These are phyloP conservation scores for Scedosporium boydii DNA, from an alignment of 2,329 filamentous ascomycete species.

Conservation along the genomic window DNA sequence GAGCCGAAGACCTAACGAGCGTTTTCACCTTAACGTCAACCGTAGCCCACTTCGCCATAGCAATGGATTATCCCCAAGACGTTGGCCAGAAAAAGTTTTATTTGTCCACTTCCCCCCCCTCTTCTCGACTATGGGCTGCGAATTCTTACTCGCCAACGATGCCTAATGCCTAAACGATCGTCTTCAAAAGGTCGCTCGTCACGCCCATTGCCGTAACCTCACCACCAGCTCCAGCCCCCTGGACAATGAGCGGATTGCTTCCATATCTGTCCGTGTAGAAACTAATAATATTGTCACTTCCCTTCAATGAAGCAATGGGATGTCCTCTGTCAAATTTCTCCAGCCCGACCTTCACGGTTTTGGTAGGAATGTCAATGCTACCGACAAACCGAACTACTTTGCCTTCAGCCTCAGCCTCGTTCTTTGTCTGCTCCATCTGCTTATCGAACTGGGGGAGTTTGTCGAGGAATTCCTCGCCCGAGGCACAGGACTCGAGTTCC, in stretches of 20 bases:
- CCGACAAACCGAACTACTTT: conserved; percentile 94
- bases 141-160: conserved; percentile 15
- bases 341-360: conserved; percentile 82
- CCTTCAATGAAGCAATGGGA: conserved; percentile 88
- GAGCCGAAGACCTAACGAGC: neutral
- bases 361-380: conserved; percentile 75
- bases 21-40: neutral
- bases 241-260: conserved; percentile 81
- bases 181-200: conserved; percentile 85
- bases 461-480: conserved; percentile 77
- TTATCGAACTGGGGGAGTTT: conserved; percentile 72
- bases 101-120: too few relatives aligned
- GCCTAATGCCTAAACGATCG: conserved; percentile 56
- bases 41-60: neutral
- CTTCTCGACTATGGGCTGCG: neutral
- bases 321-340: conserved; percentile 82
- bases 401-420: conserved; percentile 72
- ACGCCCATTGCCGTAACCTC: conserved; percentile 98
- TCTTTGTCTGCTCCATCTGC: conserved; percentile 84
- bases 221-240: conserved; percentile 87
- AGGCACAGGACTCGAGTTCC: conserved; percentile 67
- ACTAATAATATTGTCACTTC: conserved; percentile 97
- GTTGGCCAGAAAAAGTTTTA: neutral
- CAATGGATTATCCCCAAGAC: neutral
- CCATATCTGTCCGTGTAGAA: conserved; percentile 97